Base-by-base conservation (phyloP, 1,284 basidiomycete genomes). In the Puccinia horiana region DNA sequence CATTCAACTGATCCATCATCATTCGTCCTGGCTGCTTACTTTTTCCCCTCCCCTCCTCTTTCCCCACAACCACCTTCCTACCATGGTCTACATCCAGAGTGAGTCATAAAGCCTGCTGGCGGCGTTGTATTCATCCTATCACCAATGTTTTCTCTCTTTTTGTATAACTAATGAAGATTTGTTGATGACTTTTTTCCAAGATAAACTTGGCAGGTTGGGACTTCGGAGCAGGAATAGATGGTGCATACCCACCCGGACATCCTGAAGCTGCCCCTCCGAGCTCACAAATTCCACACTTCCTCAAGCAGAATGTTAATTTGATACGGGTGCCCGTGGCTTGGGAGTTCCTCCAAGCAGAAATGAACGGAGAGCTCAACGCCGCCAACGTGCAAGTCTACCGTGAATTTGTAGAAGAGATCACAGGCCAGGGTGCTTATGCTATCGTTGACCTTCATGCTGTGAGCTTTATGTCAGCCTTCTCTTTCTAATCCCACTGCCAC, bases 181-280 rank as follows among this genome's bases (percentile, higher is more conserved):
- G n/a, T n/a, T n/a, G n/a, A n/a, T n/a, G n/a, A n/a, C n/a, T 44
- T 16, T 29, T 6, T 11, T n/a, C 42, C 23, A 11, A 75, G 72
- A 56, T 75, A 16, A 79, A 79, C 67, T 56, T 79, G 29, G 49
- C 77, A 52, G 77, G 77, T 37, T 58, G 49, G 11, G 77, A 79
- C 5, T 79, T 79, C 29, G 77, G 77, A 5, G 54, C 54, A 1
- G 29, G 54, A 20, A 56, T 9, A 18, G 26, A 54, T 32, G 77
- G 77, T 2, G 2, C 4, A 8, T 49, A 70, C 23, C 16, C 14
- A n/a, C 14, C 23, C 2, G 29, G 42, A 18, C 16, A 61, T 35
- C 58, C 65, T 49, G 9, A 20, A n/a, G 29, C 23, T 14, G 18
- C 49, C 4, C 77, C 77, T 18, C 77, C 65, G 49, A 29, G 26